Conservation (phyloP, 768 basidiomycete genomes). For the Trametes sanguinea region DNA sequence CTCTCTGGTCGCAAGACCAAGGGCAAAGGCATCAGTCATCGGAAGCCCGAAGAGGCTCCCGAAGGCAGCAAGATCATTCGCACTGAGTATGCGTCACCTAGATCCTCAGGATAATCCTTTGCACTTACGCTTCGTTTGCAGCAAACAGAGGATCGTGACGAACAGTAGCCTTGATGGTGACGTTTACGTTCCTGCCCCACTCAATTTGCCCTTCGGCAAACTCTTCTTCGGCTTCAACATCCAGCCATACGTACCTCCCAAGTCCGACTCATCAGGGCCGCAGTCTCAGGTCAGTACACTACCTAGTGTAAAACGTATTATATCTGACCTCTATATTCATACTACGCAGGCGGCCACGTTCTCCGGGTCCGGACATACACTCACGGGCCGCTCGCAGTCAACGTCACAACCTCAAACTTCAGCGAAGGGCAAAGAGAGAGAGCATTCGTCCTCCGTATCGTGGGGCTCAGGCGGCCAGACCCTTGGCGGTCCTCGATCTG, state of each 20-base stretch:
- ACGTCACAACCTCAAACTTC: slow-evolving; percentile 34
- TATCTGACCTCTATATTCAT: neutral
- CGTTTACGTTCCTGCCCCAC: slow-evolving; percentile 81
- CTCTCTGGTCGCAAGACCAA: slow-evolving; percentile 90
- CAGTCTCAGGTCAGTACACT: slow-evolving; percentile 18
- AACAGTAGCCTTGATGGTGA: slow-evolving; percentile 75
- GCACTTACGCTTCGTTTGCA: slow-evolving; percentile 34
- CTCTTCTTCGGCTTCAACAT: slow-evolving; percentile 96
- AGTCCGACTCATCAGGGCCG: slow-evolving; percentile 12
- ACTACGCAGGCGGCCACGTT: slow-evolving; percentile 48
- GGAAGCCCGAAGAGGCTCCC: slow-evolving; percentile 77
- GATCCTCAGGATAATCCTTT: neutral
- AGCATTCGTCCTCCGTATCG: slow-evolving; percentile 30
- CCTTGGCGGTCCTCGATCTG: slow-evolving; percentile 45
- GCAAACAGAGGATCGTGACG: slow-evolving; percentile 82
- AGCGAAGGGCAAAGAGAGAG: slow-evolving; percentile 55
- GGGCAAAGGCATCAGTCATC: slow-evolving; percentile 87
- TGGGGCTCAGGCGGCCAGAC: slow-evolving; percentile 48
- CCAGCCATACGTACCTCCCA: slow-evolving; percentile 61
- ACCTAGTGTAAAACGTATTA: too few relatives aligned
- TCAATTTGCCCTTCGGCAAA: slow-evolving; percentile 90
- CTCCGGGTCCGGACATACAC: slow-evolving; percentile 64
- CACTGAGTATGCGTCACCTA: slow-evolving; percentile 69
- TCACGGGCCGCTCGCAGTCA: slow-evolving; percentile 51
- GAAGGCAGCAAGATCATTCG: slow-evolving; percentile 86